phyloP scores from a whole-genome alignment of 139 green algal species.

The Chlamydomonas sphaeroides region DNA sequence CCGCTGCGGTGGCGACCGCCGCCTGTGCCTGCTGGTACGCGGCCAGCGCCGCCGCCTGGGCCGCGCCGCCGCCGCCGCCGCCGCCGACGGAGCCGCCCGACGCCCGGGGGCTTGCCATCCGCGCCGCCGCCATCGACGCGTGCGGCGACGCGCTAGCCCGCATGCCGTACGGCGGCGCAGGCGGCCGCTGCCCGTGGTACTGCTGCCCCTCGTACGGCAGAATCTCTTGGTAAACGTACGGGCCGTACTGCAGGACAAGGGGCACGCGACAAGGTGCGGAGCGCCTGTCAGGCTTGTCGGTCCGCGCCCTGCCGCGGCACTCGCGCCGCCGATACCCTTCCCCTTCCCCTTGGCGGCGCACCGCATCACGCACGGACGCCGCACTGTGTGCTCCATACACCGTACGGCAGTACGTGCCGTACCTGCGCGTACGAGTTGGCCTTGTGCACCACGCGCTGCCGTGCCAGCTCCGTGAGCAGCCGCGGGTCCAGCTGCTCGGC shows the following conservation, averaged over 20 bases:
- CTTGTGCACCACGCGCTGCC: background rate
- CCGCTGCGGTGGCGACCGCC: background rate
- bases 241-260: slow-evolving; percentile 17
- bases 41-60: background rate
- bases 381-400: no score
- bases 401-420: no score
- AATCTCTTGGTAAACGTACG: slow-evolving; percentile 42
- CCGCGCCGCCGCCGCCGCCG: background rate
- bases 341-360: no score
- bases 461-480: background rate
- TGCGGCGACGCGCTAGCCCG: no score
- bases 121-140: no score
- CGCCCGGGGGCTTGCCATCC: no score
- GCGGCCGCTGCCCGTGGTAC: background rate
- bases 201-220: background rate
- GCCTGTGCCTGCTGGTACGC: background rate
- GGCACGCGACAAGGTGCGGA: no score
- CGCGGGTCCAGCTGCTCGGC: slow-evolving; percentile 18
- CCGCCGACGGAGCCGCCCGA: no score
- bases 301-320: no score
- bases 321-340: no score
- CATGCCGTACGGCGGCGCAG: background rate
- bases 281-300: no score
- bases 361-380: no score
- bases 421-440: slow-evolving; percentile 4